Evolutionary conservation across 1,284 basidiomycete species (phyloP).

Genomic region (Rhodotorula sp.): DNA sequence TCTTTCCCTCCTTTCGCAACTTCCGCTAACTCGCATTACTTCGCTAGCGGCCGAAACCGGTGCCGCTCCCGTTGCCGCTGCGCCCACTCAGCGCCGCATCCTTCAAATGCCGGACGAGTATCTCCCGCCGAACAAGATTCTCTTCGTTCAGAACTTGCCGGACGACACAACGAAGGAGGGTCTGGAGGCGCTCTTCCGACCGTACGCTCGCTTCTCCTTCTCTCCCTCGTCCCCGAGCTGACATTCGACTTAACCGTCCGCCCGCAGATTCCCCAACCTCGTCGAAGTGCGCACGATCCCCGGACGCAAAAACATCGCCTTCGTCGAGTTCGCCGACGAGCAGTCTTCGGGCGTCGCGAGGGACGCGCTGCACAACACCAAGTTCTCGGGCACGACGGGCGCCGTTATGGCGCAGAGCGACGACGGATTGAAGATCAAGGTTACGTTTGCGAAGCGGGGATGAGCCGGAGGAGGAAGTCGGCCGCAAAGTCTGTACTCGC

Average conservation of each 20-base stretch:
- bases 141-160: slow-evolving; percentile 97
- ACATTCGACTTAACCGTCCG: neutral
- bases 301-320: slow-evolving; percentile 91
- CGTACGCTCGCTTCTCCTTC: slow-evolving; percentile 57
- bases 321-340: slow-evolving; percentile 93
- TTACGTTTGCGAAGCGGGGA: slow-evolving; percentile 50
- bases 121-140: slow-evolving; percentile 96
- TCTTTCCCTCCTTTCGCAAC: neutral
- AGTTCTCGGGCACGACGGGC: slow-evolving; percentile 48
- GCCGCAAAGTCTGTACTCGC: neutral
- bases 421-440: slow-evolving; percentile 82
- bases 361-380: slow-evolving; percentile 93
- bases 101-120: slow-evolving; percentile 99
- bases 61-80: slow-evolving; percentile 18
- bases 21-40: neutral
- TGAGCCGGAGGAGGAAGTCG: neutral
- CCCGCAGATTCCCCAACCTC: slow-evolving; percentile 77
- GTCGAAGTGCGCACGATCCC: slow-evolving; percentile 95
- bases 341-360: slow-evolving; percentile 82
- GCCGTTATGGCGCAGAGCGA: slow-evolving; percentile 69
- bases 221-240: neutral
- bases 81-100: slow-evolving; percentile 46
- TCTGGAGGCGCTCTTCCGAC: slow-evolving; percentile 80
- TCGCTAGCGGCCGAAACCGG: slow-evolving; percentile 66
- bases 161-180: slow-evolving; percentile 80